A percentile compares a stretch with the other conserved stretches of the same genome.
phyloP scores from a whole-genome alignment of 345 rosid genomes.

The Eucalyptus microcorys region DNA sequence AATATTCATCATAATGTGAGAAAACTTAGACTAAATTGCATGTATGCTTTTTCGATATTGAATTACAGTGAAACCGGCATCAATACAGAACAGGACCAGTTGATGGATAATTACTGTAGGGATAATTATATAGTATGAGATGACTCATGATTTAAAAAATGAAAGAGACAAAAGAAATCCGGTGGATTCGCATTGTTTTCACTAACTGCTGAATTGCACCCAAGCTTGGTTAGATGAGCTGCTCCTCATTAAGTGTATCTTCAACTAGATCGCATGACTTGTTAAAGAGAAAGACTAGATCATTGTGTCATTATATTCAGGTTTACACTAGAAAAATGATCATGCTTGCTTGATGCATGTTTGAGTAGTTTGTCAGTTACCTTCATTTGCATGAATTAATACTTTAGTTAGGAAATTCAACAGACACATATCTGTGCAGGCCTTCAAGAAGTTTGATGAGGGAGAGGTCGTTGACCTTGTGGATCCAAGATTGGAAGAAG shows the following conservation, averaged over 20 bases:
- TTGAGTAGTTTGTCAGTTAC: neutral
- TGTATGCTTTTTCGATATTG: neutral
- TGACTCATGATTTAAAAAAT: neutral
- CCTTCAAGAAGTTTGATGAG: slow-evolving; percentile 46
- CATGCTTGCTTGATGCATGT: neutral
- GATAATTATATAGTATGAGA: neutral
- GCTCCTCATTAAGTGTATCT: neutral
- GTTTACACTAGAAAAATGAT: neutral
- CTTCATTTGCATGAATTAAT: neutral
- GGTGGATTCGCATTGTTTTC: neutral
- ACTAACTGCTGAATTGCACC: neutral
- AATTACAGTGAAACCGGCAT: neutral
- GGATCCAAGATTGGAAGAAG: slow-evolving; percentile 59
- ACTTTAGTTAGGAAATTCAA: neutral
- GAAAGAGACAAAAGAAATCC: neutral
- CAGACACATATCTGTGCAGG: slow-evolving; percentile 23
- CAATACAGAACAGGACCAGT: neutral
- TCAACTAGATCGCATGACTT: neutral
- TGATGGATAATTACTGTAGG: neutral
- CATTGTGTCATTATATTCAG: neutral
- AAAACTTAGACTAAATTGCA: neutral
- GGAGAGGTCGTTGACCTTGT: slow-evolving; percentile 39
- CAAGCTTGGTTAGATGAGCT: neutral
- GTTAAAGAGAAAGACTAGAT: neutral
- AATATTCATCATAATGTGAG: neutral